Evolutionary conservation across 306 rosid species (phyloP).

Genomic region (Lupinus albus): DNA sequence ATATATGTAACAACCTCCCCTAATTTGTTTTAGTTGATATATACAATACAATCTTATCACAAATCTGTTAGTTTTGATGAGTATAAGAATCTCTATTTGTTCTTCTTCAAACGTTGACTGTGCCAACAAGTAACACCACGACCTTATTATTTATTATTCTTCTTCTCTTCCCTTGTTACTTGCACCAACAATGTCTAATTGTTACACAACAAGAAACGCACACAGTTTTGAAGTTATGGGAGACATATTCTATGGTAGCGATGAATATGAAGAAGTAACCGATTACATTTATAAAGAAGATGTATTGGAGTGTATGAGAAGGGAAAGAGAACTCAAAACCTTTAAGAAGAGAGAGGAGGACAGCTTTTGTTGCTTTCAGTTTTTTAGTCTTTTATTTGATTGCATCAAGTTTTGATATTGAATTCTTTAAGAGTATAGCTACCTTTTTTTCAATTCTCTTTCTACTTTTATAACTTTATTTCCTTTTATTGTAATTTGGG

Average conservation of each 20-base stretch:
- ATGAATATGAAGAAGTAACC: conserved; percentile 38
- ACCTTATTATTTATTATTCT: neutral
- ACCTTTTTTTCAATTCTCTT: neutral
- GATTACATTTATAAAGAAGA: conserved; percentile 42
- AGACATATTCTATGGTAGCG: conserved; percentile 44
- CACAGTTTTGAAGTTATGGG: neutral
- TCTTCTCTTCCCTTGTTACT: neutral
- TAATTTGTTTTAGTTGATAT: no score
- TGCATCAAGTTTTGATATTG: neutral
- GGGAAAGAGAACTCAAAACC: conserved; percentile 16
- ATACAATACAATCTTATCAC: no score
- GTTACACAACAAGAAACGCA: neutral
- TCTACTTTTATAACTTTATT: no score
- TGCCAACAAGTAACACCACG: neutral
- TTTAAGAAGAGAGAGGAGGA: conserved; percentile 8
- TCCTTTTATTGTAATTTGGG: neutral
- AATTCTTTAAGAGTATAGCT: neutral
- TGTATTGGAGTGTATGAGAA: conserved; percentile 43
- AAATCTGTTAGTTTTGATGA: no score
- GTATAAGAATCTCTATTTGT: no score
- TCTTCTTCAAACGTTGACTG: conserved; percentile 5
- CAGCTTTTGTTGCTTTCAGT: conserved; percentile 33
- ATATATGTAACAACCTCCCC: no score
- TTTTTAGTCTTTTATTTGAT: conserved; percentile 28
- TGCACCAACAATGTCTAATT: no score